Percentiles rank a stretch among this genome's conserved stretches.
Evolutionary conservation across 163 green algal species (phyloP).

Genomic region (Scenedesmus sp.): DNA sequence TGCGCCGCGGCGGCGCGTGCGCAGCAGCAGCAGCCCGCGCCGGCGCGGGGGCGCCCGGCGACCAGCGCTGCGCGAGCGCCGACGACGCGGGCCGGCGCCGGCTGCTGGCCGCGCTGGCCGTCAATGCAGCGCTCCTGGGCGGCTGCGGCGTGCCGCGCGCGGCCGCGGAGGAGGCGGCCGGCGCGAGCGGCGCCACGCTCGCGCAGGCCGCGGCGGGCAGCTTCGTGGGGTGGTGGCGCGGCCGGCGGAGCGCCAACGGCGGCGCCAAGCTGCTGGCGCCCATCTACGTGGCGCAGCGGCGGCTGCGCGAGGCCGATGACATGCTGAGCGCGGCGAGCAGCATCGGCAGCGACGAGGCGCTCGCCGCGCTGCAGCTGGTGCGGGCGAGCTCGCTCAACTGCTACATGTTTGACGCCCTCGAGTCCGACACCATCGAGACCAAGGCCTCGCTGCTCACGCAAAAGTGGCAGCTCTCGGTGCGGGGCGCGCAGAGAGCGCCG

Average conservation of each 20-base stretch:
- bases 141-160: too few species aligned
- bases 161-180: conserved; percentile 26
- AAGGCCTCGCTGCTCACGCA: conserved; percentile 42
- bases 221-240: conserved; percentile 36
- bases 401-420: conserved; percentile 46
- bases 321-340: neutral
- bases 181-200: too few species aligned
- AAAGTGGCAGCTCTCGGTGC: conserved; percentile 35
- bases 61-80: too few species aligned
- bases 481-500: neutral
- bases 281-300: conserved; percentile 16
- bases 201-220: conserved; percentile 10
- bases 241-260: conserved; percentile 26
- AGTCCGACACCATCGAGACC: conserved; percentile 46
- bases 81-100: too few species aligned
- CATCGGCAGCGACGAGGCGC: neutral
- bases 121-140: neutral
- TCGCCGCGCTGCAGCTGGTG: conserved; percentile 31
- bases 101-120: too few species aligned
- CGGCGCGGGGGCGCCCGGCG: too few species aligned
- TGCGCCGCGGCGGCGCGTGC: too few species aligned
- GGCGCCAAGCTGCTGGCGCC: conserved; percentile 42
- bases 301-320: conserved; percentile 16
- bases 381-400: conserved; percentile 47
- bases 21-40: neutral